Conservation (phyloP, 805 yeast species). For the Candida glaebosa region DNA sequence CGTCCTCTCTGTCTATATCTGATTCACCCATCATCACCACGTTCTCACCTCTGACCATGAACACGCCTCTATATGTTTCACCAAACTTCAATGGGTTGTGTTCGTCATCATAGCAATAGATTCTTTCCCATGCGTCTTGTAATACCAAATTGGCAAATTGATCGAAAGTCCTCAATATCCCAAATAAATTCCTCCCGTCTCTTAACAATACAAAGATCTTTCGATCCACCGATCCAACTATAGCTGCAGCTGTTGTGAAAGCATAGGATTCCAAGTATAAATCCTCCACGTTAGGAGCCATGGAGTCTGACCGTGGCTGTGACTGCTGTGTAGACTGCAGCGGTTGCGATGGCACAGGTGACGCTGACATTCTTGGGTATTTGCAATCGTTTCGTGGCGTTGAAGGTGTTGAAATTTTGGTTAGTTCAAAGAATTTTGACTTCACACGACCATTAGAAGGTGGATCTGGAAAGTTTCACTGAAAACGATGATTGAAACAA, state of each 20-base stretch:
- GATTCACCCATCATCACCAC: slow-evolving; percentile 92
- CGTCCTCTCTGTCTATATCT: slow-evolving; percentile 83
- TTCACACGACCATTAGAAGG: no score
- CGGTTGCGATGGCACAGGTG: slow-evolving; percentile 1
- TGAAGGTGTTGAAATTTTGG: not conserved
- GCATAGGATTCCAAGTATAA: slow-evolving; percentile 76
- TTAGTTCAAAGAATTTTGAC: not conserved
- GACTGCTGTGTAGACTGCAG: slow-evolving; percentile 7
- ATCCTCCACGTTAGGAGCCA: slow-evolving; percentile 44
- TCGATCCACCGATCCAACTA: slow-evolving; percentile 80
- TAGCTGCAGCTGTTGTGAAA: slow-evolving; percentile 87
- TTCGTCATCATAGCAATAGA: slow-evolving; percentile 47
- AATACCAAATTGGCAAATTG: slow-evolving; percentile 90
- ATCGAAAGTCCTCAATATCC: slow-evolving; percentile 91
- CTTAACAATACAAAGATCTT: slow-evolving; percentile 80
- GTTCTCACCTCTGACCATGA: slow-evolving; percentile 92
- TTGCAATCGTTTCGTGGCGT: not conserved
- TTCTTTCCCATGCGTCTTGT: slow-evolving; percentile 86
- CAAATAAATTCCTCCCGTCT: slow-evolving; percentile 86
- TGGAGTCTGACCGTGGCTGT: slow-evolving; percentile 9
- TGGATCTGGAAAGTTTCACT: no score
- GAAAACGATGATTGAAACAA: no score
- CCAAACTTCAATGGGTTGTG: slow-evolving; percentile 56
- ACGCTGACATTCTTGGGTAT: slow-evolving; percentile 1
- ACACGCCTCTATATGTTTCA: slow-evolving; percentile 75